phyloP scores from a whole-genome alignment of 192 early-diverging fungal genomes.

The Coemansia sp. region DNA sequence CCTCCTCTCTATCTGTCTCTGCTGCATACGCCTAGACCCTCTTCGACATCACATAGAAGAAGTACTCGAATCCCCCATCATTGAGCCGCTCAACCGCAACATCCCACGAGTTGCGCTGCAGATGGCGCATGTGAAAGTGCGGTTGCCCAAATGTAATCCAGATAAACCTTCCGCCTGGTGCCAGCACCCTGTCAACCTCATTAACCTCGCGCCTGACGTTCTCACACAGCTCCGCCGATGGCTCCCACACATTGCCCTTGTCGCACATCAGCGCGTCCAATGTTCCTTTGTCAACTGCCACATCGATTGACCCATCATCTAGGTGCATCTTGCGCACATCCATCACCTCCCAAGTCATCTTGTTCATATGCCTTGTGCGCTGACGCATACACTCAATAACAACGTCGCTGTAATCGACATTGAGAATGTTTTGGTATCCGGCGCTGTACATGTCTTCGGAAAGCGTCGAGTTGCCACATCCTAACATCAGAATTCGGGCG shows the following conservation, averaged over 20 bases:
- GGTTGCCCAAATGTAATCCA: slow-evolving; percentile 87
- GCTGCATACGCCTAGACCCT: background rate
- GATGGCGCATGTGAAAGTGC: slow-evolving; percentile 78
- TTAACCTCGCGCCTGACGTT: slow-evolving; percentile 70
- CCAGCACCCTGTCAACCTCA: slow-evolving; percentile 77
- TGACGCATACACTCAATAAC: slow-evolving; percentile 79
- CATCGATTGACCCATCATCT: slow-evolving; percentile 63
- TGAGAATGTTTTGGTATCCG: slow-evolving; percentile 71
- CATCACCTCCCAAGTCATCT: slow-evolving; percentile 65
- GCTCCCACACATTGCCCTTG: slow-evolving; percentile 87
- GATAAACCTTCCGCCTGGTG: slow-evolving; percentile 74
- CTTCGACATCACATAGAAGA: slow-evolving; percentile 70
- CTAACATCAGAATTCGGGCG: slow-evolving; percentile 76
- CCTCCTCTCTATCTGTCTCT: background rate
- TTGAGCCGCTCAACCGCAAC: slow-evolving; percentile 70
- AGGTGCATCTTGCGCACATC: slow-evolving; percentile 76
- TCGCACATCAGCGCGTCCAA: slow-evolving; percentile 90
- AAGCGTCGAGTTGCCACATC: slow-evolving; percentile 83
- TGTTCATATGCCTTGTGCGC: slow-evolving; percentile 28
- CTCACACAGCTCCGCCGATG: slow-evolving; percentile 66
- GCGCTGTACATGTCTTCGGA: slow-evolving; percentile 79
- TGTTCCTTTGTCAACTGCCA: slow-evolving; percentile 88
- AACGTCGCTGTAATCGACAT: slow-evolving; percentile 78
- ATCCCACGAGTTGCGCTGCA: slow-evolving; percentile 67
- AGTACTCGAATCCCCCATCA: slow-evolving; percentile 76